These are phyloP conservation scores for Chenopodium quinoa DNA, from an alignment of 148 eudicot species.

Conservation along the genomic window DNA sequence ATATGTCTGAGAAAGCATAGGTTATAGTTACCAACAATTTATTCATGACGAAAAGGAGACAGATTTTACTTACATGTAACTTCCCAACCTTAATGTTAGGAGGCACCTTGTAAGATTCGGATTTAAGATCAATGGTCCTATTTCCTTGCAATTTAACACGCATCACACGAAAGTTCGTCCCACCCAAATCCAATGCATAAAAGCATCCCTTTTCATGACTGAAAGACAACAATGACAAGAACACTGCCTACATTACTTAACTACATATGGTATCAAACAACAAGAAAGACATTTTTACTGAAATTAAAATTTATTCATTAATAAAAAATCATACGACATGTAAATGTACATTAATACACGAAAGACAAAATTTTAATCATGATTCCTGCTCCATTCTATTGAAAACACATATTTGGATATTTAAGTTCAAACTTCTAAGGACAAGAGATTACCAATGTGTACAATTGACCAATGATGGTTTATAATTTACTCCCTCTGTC, in stretches of 20 bases:
- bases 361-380: no score
- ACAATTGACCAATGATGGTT: no score
- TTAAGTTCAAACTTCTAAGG: no score
- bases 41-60: not conserved
- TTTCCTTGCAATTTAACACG: conserved; percentile 32
- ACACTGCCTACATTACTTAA: not conserved
- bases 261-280: no score
- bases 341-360: no score
- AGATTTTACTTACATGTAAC: conserved; percentile 30
- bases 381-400: no score
- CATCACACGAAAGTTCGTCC: conserved; percentile 47
- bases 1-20: conserved; percentile 3
- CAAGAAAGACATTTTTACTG: no score
- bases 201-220: conserved; percentile 42
- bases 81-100: conserved; percentile 32
- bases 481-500: no score
- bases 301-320: no score
- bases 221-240: conserved; percentile 15
- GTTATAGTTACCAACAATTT: not conserved
- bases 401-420: no score
- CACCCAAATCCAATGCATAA: conserved; percentile 50
- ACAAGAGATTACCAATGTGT: no score
- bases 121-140: conserved; percentile 17
- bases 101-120: conserved; percentile 33
- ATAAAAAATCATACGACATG: no score